Conservation (phyloP, 352 stramenopile genomes). For the Globisporangium rhizosaccharum region DNA sequence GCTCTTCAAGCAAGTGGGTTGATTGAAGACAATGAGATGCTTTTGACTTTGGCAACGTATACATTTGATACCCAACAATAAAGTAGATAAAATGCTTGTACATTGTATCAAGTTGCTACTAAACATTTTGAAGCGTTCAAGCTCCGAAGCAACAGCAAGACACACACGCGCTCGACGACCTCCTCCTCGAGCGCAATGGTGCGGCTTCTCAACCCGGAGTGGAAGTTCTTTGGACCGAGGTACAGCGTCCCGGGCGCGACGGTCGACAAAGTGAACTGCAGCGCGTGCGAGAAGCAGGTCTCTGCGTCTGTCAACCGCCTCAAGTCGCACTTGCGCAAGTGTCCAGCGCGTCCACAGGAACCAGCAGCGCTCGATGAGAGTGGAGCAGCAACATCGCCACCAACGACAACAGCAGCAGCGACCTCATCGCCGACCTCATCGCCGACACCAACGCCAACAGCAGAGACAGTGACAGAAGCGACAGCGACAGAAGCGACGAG, state of each 20-base stretch:
- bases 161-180: not conserved
- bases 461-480: not conserved
- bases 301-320: slow-evolving; percentile 55
- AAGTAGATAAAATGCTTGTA: too few relatives aligned
- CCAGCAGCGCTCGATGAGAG: slow-evolving; percentile 1
- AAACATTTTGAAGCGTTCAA: too few relatives aligned
- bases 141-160: not conserved
- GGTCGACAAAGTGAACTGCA: slow-evolving; percentile 60
- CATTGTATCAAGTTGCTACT: too few relatives aligned
- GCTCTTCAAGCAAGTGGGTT: not conserved
- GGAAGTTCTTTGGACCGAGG: slow-evolving; percentile 55
- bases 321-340: slow-evolving; percentile 58
- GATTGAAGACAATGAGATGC: not conserved
- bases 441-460: not conserved
- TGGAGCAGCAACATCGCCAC: not conserved
- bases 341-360: slow-evolving; percentile 24
- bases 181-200: slow-evolving; percentile 27
- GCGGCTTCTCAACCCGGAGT: slow-evolving; percentile 59
- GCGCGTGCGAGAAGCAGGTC: slow-evolving; percentile 54
- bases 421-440: slow-evolving; percentile 7
- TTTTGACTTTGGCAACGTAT: not conserved
- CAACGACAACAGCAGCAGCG: not conserved
- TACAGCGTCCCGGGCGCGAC: slow-evolving; percentile 53
- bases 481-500: too few relatives aligned
- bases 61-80: too few relatives aligned